phyloP scores from a whole-genome alignment of 805 yeast species.

The Starmera caribaea region DNA sequence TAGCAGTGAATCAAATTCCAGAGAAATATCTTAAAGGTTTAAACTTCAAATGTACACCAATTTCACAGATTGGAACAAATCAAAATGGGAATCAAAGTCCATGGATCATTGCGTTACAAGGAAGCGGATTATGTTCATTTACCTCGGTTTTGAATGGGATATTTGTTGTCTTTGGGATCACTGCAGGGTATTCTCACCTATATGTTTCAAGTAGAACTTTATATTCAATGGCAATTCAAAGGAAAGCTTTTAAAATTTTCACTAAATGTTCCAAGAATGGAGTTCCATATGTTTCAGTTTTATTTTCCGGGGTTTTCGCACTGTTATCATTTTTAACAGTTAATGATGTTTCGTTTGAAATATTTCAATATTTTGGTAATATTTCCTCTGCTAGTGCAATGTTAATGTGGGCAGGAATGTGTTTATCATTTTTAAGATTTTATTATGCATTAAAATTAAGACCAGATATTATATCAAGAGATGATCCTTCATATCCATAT shows the following conservation, averaged over 20 bases:
- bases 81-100: conserved; percentile 39
- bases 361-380: conserved; percentile 58
- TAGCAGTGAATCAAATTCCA: background rate
- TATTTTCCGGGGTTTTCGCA: conserved; percentile 54
- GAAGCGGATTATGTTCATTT: conserved; percentile 39
- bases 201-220: conserved; percentile 49
- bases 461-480: conserved; percentile 55
- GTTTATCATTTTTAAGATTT: conserved; percentile 53
- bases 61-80: background rate
- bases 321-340: conserved; percentile 52
- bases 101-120: conserved; percentile 47
- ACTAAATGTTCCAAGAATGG: conserved; percentile 52
- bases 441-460: conserved; percentile 50
- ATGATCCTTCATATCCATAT: conserved; percentile 58
- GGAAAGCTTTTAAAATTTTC: conserved; percentile 51
- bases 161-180: conserved; percentile 42
- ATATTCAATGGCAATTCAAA: conserved; percentile 43
- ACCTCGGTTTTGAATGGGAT: conserved; percentile 39
- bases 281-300: conserved; percentile 61
- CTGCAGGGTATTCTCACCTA: conserved; percentile 44
- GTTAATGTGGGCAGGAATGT: conserved; percentile 71
- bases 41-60: conserved; percentile 3
- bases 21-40: conserved; percentile 4
- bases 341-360: conserved; percentile 43
- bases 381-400: conserved; percentile 68